A percentile compares a stretch with the other conserved stretches of the same genome.
These are phyloP conservation scores for Cronartium quercuum DNA, from an alignment of 1,284 basidiomycete species.

Conservation along the genomic window DNA sequence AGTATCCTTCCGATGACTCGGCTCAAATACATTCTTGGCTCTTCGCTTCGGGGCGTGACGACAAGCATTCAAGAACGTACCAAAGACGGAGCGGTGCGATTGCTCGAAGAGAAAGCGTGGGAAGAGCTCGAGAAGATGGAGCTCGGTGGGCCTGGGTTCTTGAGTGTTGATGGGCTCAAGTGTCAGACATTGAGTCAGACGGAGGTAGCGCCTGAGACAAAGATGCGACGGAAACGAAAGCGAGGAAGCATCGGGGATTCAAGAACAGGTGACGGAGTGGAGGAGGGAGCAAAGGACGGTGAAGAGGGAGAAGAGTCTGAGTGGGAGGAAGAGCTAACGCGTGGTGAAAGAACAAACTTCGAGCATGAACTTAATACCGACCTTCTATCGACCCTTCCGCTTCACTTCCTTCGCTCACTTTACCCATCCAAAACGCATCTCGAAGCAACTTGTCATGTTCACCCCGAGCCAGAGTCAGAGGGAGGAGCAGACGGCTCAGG, in stretches of 20 bases:
- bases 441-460: not conserved
- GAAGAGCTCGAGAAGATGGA: constrained; percentile 39
- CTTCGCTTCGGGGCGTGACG: constrained; percentile 29
- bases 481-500: not conserved
- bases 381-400: constrained; percentile 24
- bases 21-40: constrained; percentile 35
- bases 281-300: not conserved
- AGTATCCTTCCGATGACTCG: constrained; percentile 25
- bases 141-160: constrained; percentile 23
- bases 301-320: constrained; percentile 9
- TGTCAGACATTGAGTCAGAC: constrained; percentile 35
- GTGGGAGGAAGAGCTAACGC: constrained; percentile 10
- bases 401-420: constrained; percentile 38
- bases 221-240: not conserved
- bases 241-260: constrained; percentile 8
- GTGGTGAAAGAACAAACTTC: constrained; percentile 32
- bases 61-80: constrained; percentile 22
- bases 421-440: constrained; percentile 26
- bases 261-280: constrained; percentile 10
- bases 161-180: constrained; percentile 35
- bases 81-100: constrained; percentile 24
- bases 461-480: not conserved
- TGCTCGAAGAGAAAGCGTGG: constrained; percentile 37
- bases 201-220: constrained; percentile 19
- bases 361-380: constrained; percentile 38